Conservation (phyloP, 192 early-diverging fungal genomes). For the Borealophlyctis nickersoniae region DNA sequence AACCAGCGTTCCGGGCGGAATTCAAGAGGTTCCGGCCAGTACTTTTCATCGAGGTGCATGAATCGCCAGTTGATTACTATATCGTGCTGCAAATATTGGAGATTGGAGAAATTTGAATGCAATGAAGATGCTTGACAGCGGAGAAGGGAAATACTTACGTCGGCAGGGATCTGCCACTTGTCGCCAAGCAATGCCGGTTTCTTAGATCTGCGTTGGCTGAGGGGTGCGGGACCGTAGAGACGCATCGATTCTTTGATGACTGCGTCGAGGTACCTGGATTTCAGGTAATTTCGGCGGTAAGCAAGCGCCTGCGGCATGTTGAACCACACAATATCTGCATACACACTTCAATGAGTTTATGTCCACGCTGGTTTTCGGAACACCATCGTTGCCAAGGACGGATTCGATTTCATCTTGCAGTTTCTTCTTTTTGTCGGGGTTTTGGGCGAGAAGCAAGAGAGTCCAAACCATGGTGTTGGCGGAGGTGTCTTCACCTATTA, state of each 20-base stretch:
- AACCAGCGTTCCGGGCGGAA: conserved; percentile 45
- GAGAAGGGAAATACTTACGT: no score
- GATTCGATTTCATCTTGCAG: conserved; percentile 7
- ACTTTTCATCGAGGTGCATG: no score
- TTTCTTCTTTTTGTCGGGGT: conserved; percentile 23
- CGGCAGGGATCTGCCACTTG: no score
- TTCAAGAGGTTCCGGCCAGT: conserved; percentile 30
- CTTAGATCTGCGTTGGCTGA: no score
- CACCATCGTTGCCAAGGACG: neutral
- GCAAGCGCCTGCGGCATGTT: neutral
- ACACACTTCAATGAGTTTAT: no score
- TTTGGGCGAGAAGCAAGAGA: conserved; percentile 16
- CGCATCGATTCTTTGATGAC: conserved; percentile 41
- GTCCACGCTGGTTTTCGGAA: neutral
- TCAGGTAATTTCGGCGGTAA: conserved; percentile 1
- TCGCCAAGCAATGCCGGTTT: no score
- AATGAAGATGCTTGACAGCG: no score
- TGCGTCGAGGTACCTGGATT: conserved; percentile 30
- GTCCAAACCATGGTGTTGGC: conserved; percentile 38
- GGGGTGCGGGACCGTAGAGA: conserved; percentile 26
- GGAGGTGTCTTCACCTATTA: conserved; percentile 44
- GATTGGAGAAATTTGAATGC: no score
- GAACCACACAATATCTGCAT: neutral
- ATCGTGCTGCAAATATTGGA: no score
- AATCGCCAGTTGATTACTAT: no score